Evolutionary conservation across 805 yeast genomes (phyloP).

Genomic region (Yarrowia divulgata): DNA sequence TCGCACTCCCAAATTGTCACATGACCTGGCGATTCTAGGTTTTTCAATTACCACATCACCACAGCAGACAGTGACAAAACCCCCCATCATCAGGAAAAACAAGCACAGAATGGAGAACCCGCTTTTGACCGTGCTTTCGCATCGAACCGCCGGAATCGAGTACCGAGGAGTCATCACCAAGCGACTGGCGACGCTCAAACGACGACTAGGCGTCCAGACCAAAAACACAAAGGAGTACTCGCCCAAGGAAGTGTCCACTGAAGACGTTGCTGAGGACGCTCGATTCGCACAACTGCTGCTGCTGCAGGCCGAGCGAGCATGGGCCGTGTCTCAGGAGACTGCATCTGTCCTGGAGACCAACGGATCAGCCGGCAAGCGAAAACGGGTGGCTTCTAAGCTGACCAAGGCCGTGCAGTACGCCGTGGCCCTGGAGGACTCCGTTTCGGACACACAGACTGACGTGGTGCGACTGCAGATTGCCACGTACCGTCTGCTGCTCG

Average conservation of each 20-base stretch:
- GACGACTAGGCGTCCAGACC: conserved; percentile 65
- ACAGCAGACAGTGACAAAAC: no score
- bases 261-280: conserved; percentile 59
- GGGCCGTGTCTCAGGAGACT: conserved; percentile 71
- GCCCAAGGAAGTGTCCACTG: conserved; percentile 56
- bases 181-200: conserved; percentile 69
- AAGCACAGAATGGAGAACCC: conserved; percentile 55
- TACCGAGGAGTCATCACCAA: conserved; percentile 69
- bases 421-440: conserved; percentile 51
- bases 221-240: conserved; percentile 72
- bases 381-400: conserved; percentile 67
- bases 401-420: conserved; percentile 64
- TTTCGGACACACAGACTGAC: conserved; percentile 38
- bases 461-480: conserved; percentile 44
- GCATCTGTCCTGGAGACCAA: conserved; percentile 62
- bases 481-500: conserved; percentile 55
- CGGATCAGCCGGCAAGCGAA: conserved; percentile 56
- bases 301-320: conserved; percentile 77
- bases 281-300: conserved; percentile 67
- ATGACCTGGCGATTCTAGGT: conserved; percentile 8
- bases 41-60: conserved; percentile 24
- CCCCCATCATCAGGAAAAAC: no score
- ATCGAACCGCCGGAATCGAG: conserved; percentile 61
- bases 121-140: conserved; percentile 53
- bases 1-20: background rate